Conservation (phyloP, 2,329 filamentous ascomycete species). For the Neurospora sp. region DNA sequence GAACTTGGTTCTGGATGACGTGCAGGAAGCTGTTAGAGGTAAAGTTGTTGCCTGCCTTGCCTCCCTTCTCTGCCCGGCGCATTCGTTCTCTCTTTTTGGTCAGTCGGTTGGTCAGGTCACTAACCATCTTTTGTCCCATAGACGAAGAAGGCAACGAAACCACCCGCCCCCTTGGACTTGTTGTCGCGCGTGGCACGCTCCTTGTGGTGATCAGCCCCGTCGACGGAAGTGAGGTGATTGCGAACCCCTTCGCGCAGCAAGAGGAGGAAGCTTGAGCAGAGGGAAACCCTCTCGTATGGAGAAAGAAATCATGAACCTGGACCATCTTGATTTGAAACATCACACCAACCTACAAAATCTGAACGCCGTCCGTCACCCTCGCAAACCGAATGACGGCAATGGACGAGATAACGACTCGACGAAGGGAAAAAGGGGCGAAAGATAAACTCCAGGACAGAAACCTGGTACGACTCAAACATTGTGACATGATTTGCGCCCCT, state of each 20-base stretch:
- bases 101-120: not conserved
- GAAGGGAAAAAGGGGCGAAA: not conserved
- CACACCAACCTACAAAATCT: not conserved
- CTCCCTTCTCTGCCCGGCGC: not conserved
- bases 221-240: conserved; percentile 91
- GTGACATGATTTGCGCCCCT: not conserved
- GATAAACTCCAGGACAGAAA: not conserved
- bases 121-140: conserved; percentile 27
- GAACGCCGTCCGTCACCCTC: not conserved
- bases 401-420: not conserved
- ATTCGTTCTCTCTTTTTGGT: not conserved
- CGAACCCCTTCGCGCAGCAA: conserved; percentile 77
- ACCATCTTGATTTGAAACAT: not conserved
- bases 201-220: conserved; percentile 87
- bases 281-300: not conserved
- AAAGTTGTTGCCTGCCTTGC: conserved; percentile 20
- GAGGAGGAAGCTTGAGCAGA: conserved; percentile 46
- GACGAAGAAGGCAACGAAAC: conserved; percentile 89
- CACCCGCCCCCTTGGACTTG: conserved; percentile 69
- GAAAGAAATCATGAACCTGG: not conserved
- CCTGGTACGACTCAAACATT: not conserved
- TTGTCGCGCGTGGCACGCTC: conserved; percentile 85
- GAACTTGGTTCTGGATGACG: conserved; percentile 94
- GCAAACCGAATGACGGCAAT: not conserved
- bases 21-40: conserved; percentile 85